Evolutionary conservation across 2,329 filamentous ascomycete species (phyloP).

Genomic region (Trichoderma endophyticum): DNA sequence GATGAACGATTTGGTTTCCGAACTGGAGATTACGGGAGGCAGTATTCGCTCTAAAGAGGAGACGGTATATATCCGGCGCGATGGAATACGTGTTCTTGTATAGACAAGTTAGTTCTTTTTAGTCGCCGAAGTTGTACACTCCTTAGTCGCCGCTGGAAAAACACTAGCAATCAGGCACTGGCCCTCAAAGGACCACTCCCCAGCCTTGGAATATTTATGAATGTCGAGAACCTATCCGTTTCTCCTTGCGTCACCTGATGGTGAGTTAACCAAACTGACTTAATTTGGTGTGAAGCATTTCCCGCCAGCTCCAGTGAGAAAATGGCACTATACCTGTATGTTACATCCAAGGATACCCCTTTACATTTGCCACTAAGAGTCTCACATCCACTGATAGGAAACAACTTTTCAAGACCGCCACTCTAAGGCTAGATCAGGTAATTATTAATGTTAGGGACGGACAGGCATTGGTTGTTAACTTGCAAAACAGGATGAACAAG

Average conservation of each 20-base stretch:
- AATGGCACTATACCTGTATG: background rate
- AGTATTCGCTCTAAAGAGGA: background rate
- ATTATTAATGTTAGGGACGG: background rate
- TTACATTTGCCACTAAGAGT: background rate
- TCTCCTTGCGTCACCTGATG: too few species aligned
- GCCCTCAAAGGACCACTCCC: too few species aligned
- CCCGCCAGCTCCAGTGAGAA: too few species aligned
- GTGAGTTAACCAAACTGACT: too few species aligned
- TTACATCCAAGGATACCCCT: background rate
- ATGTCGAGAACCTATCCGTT: too few species aligned
- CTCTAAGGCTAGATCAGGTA: background rate
- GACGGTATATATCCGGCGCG: background rate
- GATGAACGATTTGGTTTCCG: background rate
- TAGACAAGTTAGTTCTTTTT: too few species aligned
- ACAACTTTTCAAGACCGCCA: background rate
- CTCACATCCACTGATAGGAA: background rate
- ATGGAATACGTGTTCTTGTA: too few species aligned
- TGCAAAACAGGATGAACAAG: background rate
- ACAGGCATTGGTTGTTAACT: background rate
- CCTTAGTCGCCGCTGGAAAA: too few species aligned
- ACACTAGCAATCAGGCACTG: too few species aligned
- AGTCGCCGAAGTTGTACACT: too few species aligned
- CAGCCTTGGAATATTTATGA: too few species aligned
- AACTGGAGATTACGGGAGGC: background rate
- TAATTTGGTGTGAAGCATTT: too few species aligned